Evolutionary conservation across 2,329 filamentous ascomycete genomes (phyloP), one percentile per base, ranked within the genome.

Genomic region (Aspergillus versicolor): DNA sequence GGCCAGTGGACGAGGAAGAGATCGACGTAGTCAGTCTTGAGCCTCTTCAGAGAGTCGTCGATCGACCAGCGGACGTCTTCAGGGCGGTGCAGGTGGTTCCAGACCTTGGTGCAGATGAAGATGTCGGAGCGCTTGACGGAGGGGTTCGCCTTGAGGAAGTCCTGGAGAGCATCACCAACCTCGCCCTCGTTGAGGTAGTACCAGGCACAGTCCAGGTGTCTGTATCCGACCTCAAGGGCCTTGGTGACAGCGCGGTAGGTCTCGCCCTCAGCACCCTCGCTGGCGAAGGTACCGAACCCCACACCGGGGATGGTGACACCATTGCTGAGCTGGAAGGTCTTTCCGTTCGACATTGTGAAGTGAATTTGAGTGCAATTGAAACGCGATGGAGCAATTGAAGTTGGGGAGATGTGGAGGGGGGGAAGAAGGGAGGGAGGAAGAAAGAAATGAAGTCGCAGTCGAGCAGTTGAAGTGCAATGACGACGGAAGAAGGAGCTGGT

Each of bases 1-100:
- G 80, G 80, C 71, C 77, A 82, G 72, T 83, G 81, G 13, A 83
- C 69, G 41, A 84, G 73, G 73, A 89, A 91, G 45, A 90, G 80
- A 70, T 92, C 88, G 9, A 92, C 82, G 67, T 91, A 90, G 62
- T 88, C 84, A 24, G 89, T 75, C 15, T 81, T 79, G n/a, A 91
- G 82, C 63, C 84, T 87, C 70, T 81, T 73, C 34, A 92, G 82
- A 1, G 86, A 88, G 60, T 79, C 71, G 13, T 82, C 69, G 61
- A 91, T 80, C 13, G 83, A 81, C 59, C 81, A 78, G 60, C 75
- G 62, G 6, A 81, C 75, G 54, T 77, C 73, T 27, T 79, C 75
- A 32, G 66, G 67, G 46, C 83, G 75, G 69, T 80, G 78, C 51
- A 81, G 74, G 68, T 82, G 77, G 67, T 81, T 80, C 79, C 79